These are phyloP conservation scores for Coemansia sp. DNA, from an alignment of 192 early-diverging fungal species.

Conservation along the genomic window DNA sequence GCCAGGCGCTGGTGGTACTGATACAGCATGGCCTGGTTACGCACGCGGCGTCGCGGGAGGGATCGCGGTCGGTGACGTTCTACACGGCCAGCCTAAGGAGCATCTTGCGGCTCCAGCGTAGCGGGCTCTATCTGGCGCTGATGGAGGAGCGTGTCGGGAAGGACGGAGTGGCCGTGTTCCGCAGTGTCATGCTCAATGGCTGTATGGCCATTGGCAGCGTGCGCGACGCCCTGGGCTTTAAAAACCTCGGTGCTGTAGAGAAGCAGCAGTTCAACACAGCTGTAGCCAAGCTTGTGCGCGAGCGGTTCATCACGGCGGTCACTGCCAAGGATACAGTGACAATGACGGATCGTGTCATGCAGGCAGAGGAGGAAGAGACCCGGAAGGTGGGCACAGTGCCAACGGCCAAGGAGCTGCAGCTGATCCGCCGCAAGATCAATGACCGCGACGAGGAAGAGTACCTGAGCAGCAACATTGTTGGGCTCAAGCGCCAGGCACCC, in stretches of 20 bases:
- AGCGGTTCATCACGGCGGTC: slow-evolving; percentile 58
- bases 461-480: slow-evolving; percentile 38
- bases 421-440: slow-evolving; percentile 43
- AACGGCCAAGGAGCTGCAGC: slow-evolving; percentile 57
- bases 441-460: slow-evolving; percentile 52
- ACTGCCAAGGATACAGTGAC: slow-evolving; percentile 55
- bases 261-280: slow-evolving; percentile 17
- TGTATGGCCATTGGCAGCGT: slow-evolving; percentile 29
- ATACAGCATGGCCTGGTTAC: slow-evolving; percentile 81
- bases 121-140: slow-evolving; percentile 52
- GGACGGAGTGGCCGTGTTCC: slow-evolving; percentile 52
- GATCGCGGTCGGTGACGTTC: slow-evolving; percentile 55
- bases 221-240: slow-evolving; percentile 14
- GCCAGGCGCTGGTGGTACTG: slow-evolving; percentile 71
- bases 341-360: slow-evolving; percentile 55
- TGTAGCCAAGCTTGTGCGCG: slow-evolving; percentile 51
- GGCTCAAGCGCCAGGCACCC: slow-evolving; percentile 44
- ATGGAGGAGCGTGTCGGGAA: slow-evolving; percentile 53
- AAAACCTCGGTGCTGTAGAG: slow-evolving; percentile 6
- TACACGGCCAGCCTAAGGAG: slow-evolving; percentile 56
- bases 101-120: slow-evolving; percentile 56
- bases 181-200: slow-evolving; percentile 45
- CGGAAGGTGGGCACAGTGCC: slow-evolving; percentile 54
- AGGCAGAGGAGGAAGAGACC: slow-evolving; percentile 53
- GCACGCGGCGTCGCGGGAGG: slow-evolving; percentile 62